phyloP scores from a whole-genome alignment of 176 grass and related monocot genomes.

The Triticum monococcum region DNA sequence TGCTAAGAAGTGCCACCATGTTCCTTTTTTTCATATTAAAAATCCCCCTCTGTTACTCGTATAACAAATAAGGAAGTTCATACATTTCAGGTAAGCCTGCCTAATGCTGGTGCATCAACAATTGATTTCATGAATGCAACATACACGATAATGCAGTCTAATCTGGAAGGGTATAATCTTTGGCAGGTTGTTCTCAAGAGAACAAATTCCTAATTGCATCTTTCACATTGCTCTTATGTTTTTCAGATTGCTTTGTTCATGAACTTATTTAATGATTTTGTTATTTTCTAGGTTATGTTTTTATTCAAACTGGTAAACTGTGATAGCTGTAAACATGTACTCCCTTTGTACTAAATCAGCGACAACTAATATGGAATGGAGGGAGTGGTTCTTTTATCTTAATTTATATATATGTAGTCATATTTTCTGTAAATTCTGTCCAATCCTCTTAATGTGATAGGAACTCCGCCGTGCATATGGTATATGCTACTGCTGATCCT shows the following conservation, averaged over 20 bases:
- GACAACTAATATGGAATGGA: no score
- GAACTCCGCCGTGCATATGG: not conserved
- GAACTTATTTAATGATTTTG: not conserved
- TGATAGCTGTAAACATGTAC: not conserved
- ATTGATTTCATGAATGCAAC: constrained; percentile 61
- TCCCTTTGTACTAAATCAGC: no score
- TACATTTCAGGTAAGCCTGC: constrained; percentile 73
- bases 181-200: constrained; percentile 72
- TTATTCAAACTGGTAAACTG: not conserved
- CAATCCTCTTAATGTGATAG: not conserved
- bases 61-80: constrained; percentile 11
- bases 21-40: not conserved
- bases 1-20: constrained; percentile 20
- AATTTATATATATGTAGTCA: not conserved
- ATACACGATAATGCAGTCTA: constrained; percentile 54
- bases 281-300: not conserved
- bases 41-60: not conserved
- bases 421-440: not conserved
- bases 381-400: not conserved
- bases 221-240: not conserved
- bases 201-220: not conserved
- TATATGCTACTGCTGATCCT: not conserved
- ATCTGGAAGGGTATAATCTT: constrained; percentile 64
- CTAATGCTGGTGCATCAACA: constrained; percentile 66
- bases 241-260: not conserved